Base-by-base conservation (phyloP, 441 rosid genomes). In the Mallotus repandus region DNA sequence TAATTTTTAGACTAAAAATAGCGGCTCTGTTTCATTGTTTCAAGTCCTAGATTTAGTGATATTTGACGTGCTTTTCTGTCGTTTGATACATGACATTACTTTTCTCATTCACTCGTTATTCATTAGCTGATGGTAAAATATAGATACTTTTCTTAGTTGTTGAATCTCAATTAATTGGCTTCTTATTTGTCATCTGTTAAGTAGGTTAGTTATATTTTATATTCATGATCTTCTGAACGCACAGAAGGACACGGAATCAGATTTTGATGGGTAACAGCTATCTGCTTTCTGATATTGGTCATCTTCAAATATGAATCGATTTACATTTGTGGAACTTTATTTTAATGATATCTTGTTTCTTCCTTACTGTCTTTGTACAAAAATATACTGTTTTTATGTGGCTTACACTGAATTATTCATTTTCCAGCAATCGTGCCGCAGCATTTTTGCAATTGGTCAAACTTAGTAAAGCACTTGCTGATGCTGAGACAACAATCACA, bases 381-480 rank as follows among this genome's bases (percentile, higher is more conserved):
- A 4, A 12, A 16, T 52, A 41, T 56, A 9, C 48, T 29, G 18
- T 56, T 9, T 15, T 57, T 38, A 22, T 49, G 15, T 50, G 52
- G 55, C 43, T 19, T 80, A 48, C 18, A 63, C 43, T 80, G 25
- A 56, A 9, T 19, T 43, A 14, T 68, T 55, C n/a, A 41, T 75
- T 80, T 41, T 56, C 70, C 85, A 93, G 99, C 88, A 95, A 95
- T 73, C 95, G 98, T 67, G 98, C 97, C 74, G 99, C 99, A 25
- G 97, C 98, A 12, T 95, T 95, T 81, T 80, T 93, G 78, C 87
- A 85, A 71, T 82, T 95, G 80, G 96, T 89, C 52, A 95, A 95
- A 84, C 96, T 95, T 71, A 91, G 73, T 83, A 93, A 93, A 87
- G 98, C 98, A 60, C 91, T 95, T 54, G 82, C 93, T 71, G 98